These are phyloP conservation scores for Clonostachys rhizophaga DNA, from an alignment of 2,329 filamentous ascomycete species.

Conservation along the genomic window DNA sequence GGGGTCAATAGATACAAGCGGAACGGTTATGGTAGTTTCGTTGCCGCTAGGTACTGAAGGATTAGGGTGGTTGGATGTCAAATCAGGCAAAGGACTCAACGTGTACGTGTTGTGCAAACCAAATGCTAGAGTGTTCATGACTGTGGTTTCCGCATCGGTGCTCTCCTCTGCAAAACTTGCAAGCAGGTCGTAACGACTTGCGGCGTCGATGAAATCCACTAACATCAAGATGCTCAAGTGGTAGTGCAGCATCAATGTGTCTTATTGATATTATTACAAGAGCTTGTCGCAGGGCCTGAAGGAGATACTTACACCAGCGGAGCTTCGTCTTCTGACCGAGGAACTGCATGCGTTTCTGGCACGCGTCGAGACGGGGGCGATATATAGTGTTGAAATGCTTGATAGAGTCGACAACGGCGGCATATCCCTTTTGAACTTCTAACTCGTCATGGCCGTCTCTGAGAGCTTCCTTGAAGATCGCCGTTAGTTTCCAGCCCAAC, in stretches of 20 bases:
- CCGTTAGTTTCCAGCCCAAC: conserved; percentile 21
- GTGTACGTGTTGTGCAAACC: conserved; percentile 19
- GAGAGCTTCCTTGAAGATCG: conserved; percentile 22
- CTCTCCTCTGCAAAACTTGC: conserved; percentile 12
- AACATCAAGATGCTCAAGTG: conserved; percentile 23
- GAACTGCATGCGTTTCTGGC: conserved; percentile 21
- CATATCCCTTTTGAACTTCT: conserved; percentile 15
- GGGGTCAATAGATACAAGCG: conserved; percentile 21
- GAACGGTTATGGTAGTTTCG: conserved; percentile 9
- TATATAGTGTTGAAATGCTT: conserved; percentile 18
- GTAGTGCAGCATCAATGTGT: conserved; percentile 24
- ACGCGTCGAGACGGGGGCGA: conserved; percentile 17
- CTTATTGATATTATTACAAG: conserved; percentile 5
- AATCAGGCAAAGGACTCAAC: conserved; percentile 1
- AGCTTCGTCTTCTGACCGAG: conserved; percentile 19
- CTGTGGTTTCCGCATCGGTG: conserved; percentile 18
- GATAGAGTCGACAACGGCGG: conserved; percentile 14
- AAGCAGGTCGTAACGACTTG: conserved; percentile 16
- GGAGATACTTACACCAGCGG: conserved; percentile 19
- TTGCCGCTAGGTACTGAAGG: too few species aligned
- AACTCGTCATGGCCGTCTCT: conserved; percentile 22
- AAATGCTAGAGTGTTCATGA: conserved; percentile 21
- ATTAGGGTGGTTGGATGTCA: too few species aligned
- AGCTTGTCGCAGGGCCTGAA: background rate
- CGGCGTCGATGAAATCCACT: conserved; percentile 18